These are phyloP conservation scores for Lactuca sativa DNA, from an alignment of 129 eudicot genomes.

Conservation along the genomic window DNA sequence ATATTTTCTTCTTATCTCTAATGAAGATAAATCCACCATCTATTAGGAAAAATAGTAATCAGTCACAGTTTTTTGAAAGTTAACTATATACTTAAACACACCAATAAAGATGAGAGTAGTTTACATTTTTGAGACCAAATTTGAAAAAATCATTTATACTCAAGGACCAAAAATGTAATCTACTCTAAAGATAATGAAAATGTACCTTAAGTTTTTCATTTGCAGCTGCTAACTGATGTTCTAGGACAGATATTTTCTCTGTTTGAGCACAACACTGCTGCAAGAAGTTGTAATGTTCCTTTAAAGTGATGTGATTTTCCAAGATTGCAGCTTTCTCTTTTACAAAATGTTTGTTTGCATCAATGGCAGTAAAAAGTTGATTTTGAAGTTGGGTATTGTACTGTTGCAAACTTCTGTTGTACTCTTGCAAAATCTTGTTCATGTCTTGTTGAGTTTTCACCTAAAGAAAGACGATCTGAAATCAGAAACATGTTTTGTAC, in stretches of 20 bases:
- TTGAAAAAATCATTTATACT: too few species aligned
- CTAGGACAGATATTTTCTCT: conserved; percentile 37
- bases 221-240: conserved; percentile 43
- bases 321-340: conserved; percentile 49
- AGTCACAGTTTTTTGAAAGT: not conserved
- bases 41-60: not conserved
- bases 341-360: conserved; percentile 50
- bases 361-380: conserved; percentile 45
- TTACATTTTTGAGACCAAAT: too few species aligned
- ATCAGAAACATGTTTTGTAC: not conserved
- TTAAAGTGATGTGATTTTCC: conserved; percentile 46
- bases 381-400: conserved; percentile 57
- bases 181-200: too few species aligned
- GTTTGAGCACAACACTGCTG: conserved; percentile 46
- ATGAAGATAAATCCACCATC: conserved; percentile 53
- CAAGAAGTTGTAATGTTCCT: conserved; percentile 49
- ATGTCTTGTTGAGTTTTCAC: conserved; percentile 41
- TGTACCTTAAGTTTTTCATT: conserved; percentile 47
- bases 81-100: too few species aligned
- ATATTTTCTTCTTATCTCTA: conserved; percentile 40
- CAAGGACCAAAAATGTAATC: too few species aligned
- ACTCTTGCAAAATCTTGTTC: conserved; percentile 60
- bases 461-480: conserved; percentile 24
- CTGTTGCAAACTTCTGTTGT: conserved; percentile 57
- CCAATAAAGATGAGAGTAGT: too few species aligned